phyloP scores from a whole-genome alignment of 306 rosid species.

The Hylodesmum podocarpum region DNA sequence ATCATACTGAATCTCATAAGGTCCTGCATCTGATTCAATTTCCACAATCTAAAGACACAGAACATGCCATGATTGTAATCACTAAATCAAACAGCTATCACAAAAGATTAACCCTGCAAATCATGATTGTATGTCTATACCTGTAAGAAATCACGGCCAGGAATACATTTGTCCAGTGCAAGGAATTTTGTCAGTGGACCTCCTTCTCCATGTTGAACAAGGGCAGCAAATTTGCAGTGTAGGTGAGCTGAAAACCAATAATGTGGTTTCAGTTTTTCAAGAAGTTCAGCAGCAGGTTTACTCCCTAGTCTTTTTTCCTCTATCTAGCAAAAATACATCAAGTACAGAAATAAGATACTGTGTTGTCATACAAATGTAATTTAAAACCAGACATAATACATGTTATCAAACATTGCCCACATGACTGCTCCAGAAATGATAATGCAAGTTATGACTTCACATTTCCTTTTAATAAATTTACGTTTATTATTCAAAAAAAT shows the following conservation, averaged over 20 bases:
- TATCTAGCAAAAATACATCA: conserved; percentile 49
- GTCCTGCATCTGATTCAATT: conserved; percentile 78
- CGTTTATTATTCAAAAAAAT: not conserved
- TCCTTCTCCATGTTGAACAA: conserved; percentile 91
- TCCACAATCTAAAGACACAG: conserved; percentile 63
- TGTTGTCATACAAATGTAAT: not conserved
- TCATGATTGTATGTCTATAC: conserved; percentile 37
- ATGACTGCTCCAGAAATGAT: not conserved
- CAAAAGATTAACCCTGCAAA: conserved; percentile 12
- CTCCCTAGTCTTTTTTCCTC: conserved; percentile 81
- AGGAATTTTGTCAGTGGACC: conserved; percentile 87
- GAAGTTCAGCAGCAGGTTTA: conserved; percentile 77
- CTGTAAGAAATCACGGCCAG: conserved; percentile 84
- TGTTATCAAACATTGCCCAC: not conserved
- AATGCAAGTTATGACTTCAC: not conserved
- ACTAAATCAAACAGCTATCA: conserved; percentile 17
- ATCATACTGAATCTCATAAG: conserved; percentile 80
- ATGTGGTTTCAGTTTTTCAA: conserved; percentile 77
- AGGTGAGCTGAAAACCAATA: conserved; percentile 97
- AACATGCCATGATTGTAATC: conserved; percentile 29
- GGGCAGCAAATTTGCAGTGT: conserved; percentile 94
- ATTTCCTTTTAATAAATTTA: not conserved
- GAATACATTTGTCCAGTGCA: conserved; percentile 91
- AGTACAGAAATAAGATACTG: conserved; percentile 9
- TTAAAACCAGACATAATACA: not conserved